Conservation (phyloP, 1,139 yeast genomes). For the Yamadazyma blattariae region DNA sequence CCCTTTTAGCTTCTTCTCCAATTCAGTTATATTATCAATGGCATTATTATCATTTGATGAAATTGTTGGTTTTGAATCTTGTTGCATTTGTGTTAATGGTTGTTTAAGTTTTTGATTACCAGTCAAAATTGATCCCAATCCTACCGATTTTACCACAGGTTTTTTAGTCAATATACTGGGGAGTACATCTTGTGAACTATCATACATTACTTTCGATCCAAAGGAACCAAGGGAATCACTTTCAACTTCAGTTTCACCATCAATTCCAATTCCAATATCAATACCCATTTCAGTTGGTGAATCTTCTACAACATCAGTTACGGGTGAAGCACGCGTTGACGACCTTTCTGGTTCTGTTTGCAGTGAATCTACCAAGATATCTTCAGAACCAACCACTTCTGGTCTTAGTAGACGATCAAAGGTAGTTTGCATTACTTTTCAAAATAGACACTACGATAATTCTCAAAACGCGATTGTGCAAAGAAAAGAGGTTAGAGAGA, state of each 20-base stretch:
- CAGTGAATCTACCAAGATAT: constrained; percentile 3
- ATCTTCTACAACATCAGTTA: not conserved
- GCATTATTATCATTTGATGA: too few relatives aligned
- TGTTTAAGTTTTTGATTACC: constrained; percentile 4
- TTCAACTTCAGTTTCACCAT: not conserved
- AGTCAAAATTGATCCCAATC: constrained; percentile 3
- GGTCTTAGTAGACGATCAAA: constrained; percentile 2
- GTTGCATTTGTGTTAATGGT: too few relatives aligned
- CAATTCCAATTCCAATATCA: not conserved
- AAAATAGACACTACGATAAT: too few relatives aligned
- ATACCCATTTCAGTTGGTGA: not conserved
- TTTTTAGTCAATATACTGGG: constrained; percentile 2
- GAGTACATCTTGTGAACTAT: not conserved
- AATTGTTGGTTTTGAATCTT: too few relatives aligned
- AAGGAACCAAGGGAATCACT: not conserved
- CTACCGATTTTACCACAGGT: not conserved
- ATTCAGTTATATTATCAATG: constrained; percentile 15
- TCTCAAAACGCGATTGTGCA: constrained; percentile 3
- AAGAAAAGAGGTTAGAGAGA: too few relatives aligned
- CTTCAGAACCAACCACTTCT: constrained; percentile 2
- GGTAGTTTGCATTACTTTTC: constrained; percentile 5
- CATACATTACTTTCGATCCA: not conserved
- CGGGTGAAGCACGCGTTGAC: not conserved
- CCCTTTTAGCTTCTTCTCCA: constrained; percentile 31
- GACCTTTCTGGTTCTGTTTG: constrained; percentile 1